Base-by-base conservation (phyloP, 441 rosid genomes). In the Gossypium lobatum region DNA sequence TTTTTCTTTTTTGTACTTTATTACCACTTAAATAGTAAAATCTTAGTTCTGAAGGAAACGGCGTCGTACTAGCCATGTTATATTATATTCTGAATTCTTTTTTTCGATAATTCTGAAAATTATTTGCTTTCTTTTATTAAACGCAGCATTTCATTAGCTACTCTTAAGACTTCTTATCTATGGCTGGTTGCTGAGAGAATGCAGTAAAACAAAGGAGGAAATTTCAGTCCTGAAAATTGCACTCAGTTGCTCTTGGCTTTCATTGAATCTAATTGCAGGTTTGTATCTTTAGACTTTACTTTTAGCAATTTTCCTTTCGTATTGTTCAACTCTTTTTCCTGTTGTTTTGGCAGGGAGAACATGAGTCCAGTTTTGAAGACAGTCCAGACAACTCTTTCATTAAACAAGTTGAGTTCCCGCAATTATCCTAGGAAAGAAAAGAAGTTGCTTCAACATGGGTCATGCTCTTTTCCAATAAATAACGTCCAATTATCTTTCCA, bases 351-450 rank as follows among this genome's bases (percentile, higher is more conserved):
- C 45, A 73, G 18, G 64, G 55, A 48, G 71, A 70, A 53, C 42
- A 88, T 88, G 87, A 69, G 59, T 79, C 80, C 55, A 55, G 45
- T 69, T 52, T 73, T 80, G 70, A 75, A 75, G 74, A 60, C 75
- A 46, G 70, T 64, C 48, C 73, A 72, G 3, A 83, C 76, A 71
- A 55, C 68, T 45, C 53, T 70, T 10, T 61, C 73, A 5, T 42
- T 78, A 6, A 78, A 77, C 79, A 77, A 65, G 72, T 42, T 48
- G 48, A 73, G 65, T 55, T 74, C 71, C 58, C 28, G 58, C 62
- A 45, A 65, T 46, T 28, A 16, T 78, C 76, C 76, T 10, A 50
- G 25, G 25, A 66, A 21, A 14, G 55, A 25, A 62, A 20, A 14
- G 74, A 80, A 77, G 73, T 76, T 73, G 57, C 76, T 53, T 63